phyloP scores from a whole-genome alignment of 345 rosid species.

The Gynandropsis gynandra region DNA sequence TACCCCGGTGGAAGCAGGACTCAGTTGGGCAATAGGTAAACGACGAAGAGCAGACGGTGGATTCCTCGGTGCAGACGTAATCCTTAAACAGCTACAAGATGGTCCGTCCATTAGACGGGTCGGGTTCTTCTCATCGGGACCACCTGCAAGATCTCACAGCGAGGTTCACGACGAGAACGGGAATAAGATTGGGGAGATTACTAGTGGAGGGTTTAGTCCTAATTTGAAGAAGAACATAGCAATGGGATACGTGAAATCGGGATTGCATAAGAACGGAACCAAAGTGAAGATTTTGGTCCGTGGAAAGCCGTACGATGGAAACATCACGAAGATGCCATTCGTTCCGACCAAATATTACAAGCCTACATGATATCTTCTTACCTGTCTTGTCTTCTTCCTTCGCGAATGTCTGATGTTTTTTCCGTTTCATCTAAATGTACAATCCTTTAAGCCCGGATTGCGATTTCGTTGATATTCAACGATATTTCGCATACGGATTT shows the following conservation, averaged over 20 bases:
- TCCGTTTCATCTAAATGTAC: background rate
- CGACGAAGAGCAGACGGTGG: slow-evolving; percentile 95
- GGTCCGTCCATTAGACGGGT: slow-evolving; percentile 89
- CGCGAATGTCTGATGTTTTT: slow-evolving; percentile 23
- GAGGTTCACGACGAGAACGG: slow-evolving; percentile 82
- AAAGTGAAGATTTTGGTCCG: slow-evolving; percentile 71
- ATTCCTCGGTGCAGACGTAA: slow-evolving; percentile 80
- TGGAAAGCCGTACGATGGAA: slow-evolving; percentile 81
- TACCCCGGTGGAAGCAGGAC: slow-evolving; percentile 89
- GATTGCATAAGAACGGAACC: slow-evolving; percentile 75
- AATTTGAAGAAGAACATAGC: slow-evolving; percentile 95
- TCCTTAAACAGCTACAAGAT: slow-evolving; percentile 79
- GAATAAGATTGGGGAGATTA: slow-evolving; percentile 71
- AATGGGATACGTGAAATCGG: slow-evolving; percentile 97
- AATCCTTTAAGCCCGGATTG: too few relatives aligned
- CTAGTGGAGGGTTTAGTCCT: slow-evolving; percentile 97
- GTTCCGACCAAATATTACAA: slow-evolving; percentile 82
- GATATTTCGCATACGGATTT: too few relatives aligned
- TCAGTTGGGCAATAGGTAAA: slow-evolving; percentile 97
- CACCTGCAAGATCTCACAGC: slow-evolving; percentile 90
- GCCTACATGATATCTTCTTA: slow-evolving; percentile 39
- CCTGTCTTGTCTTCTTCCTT: background rate
- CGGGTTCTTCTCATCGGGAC: slow-evolving; percentile 75
- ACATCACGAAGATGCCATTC: slow-evolving; percentile 76
- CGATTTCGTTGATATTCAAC: too few relatives aligned